phyloP scores from a whole-genome alignment of 1,284 basidiomycete genomes.

The Sanghuangporus baumii region DNA sequence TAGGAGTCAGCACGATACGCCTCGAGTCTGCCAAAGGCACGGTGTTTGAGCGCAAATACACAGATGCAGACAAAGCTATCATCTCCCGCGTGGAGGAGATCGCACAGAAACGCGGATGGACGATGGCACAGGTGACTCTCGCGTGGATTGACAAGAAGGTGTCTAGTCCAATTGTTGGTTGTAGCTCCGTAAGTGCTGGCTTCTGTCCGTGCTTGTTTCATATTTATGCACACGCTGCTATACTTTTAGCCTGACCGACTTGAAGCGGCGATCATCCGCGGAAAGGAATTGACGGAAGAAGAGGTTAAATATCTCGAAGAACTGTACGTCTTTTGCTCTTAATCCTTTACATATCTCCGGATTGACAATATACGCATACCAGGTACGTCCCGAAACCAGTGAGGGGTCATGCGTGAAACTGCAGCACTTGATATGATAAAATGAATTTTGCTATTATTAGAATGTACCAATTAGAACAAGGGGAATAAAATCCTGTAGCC shows the following conservation, averaged over 20 bases:
- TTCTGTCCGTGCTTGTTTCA: not conserved
- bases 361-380: not conserved
- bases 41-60: slow-evolving; percentile 24
- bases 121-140: slow-evolving; percentile 27
- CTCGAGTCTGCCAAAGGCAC: slow-evolving; percentile 24
- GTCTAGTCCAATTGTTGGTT: slow-evolving; percentile 25
- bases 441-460: not conserved
- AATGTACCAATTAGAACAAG: too few species aligned
- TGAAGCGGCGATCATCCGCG: slow-evolving; percentile 13
- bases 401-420: not conserved
- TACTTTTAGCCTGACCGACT: slow-evolving; percentile 13
- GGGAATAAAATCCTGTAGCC: too few species aligned
- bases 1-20: slow-evolving; percentile 27
- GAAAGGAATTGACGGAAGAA: slow-evolving; percentile 19
- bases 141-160: slow-evolving; percentile 27
- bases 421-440: not conserved
- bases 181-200: slow-evolving; percentile 14
- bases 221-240: not conserved
- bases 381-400: slow-evolving; percentile 4
- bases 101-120: slow-evolving; percentile 25
- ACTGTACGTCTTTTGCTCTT: slow-evolving; percentile 10
- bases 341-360: not conserved
- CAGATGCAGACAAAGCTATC: slow-evolving; percentile 26
- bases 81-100: slow-evolving; percentile 28
- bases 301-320: slow-evolving; percentile 23